Percentiles rank a stretch among this genome's conserved stretches.
Evolutionary conservation across 208 protist species (phyloP).

Genomic region (Trypanosoma cruzi): DNA sequence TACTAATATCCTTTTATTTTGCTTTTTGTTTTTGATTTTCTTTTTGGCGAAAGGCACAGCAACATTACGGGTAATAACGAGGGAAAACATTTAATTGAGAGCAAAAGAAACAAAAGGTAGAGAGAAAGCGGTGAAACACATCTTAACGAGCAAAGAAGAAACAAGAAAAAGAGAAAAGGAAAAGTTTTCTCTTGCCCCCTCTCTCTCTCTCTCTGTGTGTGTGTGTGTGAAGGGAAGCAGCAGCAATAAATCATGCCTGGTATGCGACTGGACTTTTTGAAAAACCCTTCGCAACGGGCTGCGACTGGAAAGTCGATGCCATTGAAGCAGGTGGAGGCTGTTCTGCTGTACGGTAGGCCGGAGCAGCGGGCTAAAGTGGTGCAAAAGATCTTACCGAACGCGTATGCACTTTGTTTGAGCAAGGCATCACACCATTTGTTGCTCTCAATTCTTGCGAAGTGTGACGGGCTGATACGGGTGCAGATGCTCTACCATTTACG

Average conservation of each 20-base stretch:
- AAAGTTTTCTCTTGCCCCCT: too few relatives aligned
- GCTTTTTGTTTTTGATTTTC: background rate
- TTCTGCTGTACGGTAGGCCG: conserved; percentile 81
- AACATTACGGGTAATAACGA: background rate
- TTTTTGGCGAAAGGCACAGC: conserved; percentile 2
- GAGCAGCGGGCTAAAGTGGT: conserved; percentile 85
- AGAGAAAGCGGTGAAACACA: background rate
- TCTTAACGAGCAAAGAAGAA: background rate
- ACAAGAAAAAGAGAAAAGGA: too few relatives aligned
- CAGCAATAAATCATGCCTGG: conserved; percentile 37
- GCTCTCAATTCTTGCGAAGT: conserved; percentile 67
- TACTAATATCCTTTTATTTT: background rate
- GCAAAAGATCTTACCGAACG: conserved; percentile 70
- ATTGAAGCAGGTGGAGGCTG: conserved; percentile 87
- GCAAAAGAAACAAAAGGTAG: background rate
- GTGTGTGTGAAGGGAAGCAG: background rate
- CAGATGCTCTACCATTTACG: conserved; percentile 84
- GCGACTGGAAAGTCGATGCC: conserved; percentile 83
- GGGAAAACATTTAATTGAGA: too few relatives aligned
- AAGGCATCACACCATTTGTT: conserved; percentile 82
- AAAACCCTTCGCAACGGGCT: conserved; percentile 82
- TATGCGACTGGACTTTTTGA: conserved; percentile 88
- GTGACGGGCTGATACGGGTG: conserved; percentile 77
- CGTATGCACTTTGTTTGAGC: conserved; percentile 76
- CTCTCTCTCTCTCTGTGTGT: background rate